These are phyloP conservation scores for Zygoascus meyerae DNA, from an alignment of 1,139 yeast genomes.

Conservation along the genomic window DNA sequence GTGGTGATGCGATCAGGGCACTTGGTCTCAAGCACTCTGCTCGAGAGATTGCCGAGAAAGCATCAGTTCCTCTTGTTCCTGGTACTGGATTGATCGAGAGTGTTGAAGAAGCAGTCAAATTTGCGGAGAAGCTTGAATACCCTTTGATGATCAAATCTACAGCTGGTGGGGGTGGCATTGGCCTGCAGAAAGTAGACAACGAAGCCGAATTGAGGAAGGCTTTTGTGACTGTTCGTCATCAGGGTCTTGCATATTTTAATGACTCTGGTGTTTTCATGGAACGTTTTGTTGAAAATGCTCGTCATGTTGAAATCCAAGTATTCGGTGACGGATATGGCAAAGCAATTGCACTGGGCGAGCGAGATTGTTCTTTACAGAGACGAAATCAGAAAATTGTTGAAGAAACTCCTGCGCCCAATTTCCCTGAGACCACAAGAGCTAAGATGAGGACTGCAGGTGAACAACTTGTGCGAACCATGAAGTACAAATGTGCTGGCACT, in stretches of 20 bases:
- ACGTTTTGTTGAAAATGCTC: conserved; percentile 85
- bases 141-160: conserved; percentile 97
- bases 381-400: conserved; percentile 94
- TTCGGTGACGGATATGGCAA: conserved; percentile 92
- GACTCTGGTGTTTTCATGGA: conserved; percentile 94
- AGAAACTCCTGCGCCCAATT: conserved; percentile 95
- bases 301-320: conserved; percentile 96
- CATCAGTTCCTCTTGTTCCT: conserved; percentile 92
- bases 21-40: conserved; percentile 95
- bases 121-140: conserved; percentile 75
- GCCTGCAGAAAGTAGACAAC: conserved; percentile 84
- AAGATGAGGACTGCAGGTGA: conserved; percentile 82
- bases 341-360: conserved; percentile 90
- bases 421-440: conserved; percentile 70
- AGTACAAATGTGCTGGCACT: conserved; percentile 95
- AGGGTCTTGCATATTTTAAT: conserved; percentile 87
- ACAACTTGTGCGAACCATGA: conserved; percentile 68
- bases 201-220: conserved; percentile 75
- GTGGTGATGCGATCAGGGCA: conserved; percentile 85
- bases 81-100: conserved; percentile 77
- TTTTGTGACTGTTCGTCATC: conserved; percentile 86
- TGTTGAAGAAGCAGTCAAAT: conserved; percentile 64
- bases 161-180: conserved; percentile 99
- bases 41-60: conserved; percentile 80
- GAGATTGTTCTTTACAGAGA: conserved; percentile 96